Base-by-base conservation (phyloP, 768 basidiomycete species). In the Agaricus subrufescens region DNA sequence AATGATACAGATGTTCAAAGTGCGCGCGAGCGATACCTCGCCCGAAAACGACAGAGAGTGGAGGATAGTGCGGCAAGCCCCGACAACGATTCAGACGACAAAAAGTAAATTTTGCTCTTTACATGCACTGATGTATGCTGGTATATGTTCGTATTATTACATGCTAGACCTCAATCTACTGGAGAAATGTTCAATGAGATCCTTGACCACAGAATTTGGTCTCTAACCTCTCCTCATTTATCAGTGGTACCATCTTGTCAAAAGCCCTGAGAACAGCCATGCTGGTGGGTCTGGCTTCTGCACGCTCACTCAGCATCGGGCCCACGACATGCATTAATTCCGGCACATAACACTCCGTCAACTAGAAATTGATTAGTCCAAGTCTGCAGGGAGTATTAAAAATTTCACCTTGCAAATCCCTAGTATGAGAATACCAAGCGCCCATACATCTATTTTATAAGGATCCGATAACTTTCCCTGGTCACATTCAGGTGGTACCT, bases 361-460 rank as follows among this genome's bases (percentile, higher is more conserved):
- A 66, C 87, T 89, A 60, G 19, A 52, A 30, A 50, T 63, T 49
- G 61, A 59, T 53, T 30, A 52, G 52, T 47, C 39, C 42, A 51
- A 34, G 43, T 19, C 15, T 7, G 31, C 46, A n/a, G 45, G 12
- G 8, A 50, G 12, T n/a, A 44, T 10, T 6, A 42, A 30, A 37
- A 14, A 62, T 73, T 46, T 50, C 68, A 86, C 88, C 71, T 87
- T 80, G 72, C 82, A 85, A 42, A 81, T 81, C 23, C 82, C 78
- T 42, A 87, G 66, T 29, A 90, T 80, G 3, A 89, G 73, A 14
- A 86, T 72, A 19, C 75, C 89, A 30, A 89, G 68, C 12, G 86
- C 85, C 85, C 87, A 91, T 2, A 90, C 77, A 63, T 91, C 88
- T 7, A 87, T 71, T 69, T 87, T 88, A 65, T 81, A 89, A 3